Conservation (phyloP, 1,284 basidiomycete species). For the Apiotrichum brassicae region DNA sequence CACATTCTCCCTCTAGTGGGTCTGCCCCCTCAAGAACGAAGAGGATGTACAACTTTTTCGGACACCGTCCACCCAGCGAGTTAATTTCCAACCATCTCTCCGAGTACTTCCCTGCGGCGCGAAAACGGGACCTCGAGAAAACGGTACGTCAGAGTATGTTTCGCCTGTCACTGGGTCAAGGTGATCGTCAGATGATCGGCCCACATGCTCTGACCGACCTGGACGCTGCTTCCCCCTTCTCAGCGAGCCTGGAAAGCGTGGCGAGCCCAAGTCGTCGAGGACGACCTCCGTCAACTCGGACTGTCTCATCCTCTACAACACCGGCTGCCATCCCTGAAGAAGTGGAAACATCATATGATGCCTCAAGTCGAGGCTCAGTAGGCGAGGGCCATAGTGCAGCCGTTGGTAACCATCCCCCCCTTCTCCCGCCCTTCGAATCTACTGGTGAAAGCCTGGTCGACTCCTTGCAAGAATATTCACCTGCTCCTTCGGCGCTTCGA, state of each 20-base stretch:
- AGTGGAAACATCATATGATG: slow-evolving; percentile 12
- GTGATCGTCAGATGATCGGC: slow-evolving; percentile 6
- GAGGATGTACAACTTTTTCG: slow-evolving; percentile 90
- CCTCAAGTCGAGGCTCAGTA: not conserved
- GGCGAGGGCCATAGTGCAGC: not conserved
- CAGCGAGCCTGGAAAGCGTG: slow-evolving; percentile 6
- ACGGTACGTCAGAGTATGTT: slow-evolving; percentile 73
- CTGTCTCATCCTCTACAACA: slow-evolving; percentile 17
- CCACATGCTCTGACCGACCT: not conserved
- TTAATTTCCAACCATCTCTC: slow-evolving; percentile 93
- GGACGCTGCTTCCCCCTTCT: slow-evolving; percentile 1
- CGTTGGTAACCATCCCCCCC: slow-evolving; percentile 47
- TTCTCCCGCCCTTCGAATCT: slow-evolving; percentile 73
- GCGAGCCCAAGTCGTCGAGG: slow-evolving; percentile 19
- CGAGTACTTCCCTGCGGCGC: slow-evolving; percentile 91
- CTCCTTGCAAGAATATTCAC: slow-evolving; percentile 55
- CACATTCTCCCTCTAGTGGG: slow-evolving; percentile 42
- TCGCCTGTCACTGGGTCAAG: slow-evolving; percentile 47
- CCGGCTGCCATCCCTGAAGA: slow-evolving; percentile 40
- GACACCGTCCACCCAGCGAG: slow-evolving; percentile 93
- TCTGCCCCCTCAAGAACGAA: slow-evolving; percentile 38
- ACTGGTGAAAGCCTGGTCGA: slow-evolving; percentile 70
- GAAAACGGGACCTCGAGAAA: slow-evolving; percentile 79
- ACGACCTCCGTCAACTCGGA: slow-evolving; percentile 22
- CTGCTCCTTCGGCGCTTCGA: slow-evolving; percentile 26